phyloP scores from a whole-genome alignment of 2,329 filamentous ascomycete species.

The Trichoderma lentiforme region DNA sequence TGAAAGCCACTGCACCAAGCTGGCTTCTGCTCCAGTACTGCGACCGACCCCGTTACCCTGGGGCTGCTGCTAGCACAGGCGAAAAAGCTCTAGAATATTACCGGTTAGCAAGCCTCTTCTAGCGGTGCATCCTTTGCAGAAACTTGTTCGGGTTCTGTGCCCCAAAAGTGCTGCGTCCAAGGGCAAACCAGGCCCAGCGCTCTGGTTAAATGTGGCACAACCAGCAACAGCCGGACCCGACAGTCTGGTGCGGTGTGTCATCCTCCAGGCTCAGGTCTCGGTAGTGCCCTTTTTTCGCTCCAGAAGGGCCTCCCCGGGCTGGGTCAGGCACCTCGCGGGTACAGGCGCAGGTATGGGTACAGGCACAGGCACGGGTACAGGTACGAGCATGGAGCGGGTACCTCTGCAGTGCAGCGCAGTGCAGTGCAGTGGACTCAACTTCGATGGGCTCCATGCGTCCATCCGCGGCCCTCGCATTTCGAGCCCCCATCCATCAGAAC shows the following conservation, averaged over 20 bases:
- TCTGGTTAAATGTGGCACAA: not conserved
- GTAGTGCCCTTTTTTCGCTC: not conserved
- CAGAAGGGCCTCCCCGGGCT: not conserved
- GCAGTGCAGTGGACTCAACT: not conserved
- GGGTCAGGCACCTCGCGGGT: not conserved
- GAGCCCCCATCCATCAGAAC: not conserved
- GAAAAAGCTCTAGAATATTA: not conserved
- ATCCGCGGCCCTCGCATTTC: too few relatives aligned
- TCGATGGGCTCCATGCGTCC: not conserved
- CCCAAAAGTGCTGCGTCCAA: not conserved
- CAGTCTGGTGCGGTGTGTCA: constrained; percentile 17
- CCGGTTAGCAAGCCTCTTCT: not conserved
- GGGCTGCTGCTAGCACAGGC: not conserved
- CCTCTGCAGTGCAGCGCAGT: not conserved
- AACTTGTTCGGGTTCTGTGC: not conserved
- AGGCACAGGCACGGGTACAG: not conserved
- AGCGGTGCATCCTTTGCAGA: not conserved
- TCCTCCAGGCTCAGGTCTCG: constrained; percentile 2
- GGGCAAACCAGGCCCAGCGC: not conserved
- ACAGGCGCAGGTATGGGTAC: not conserved
- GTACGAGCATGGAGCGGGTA: not conserved
- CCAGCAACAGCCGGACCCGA: constrained; percentile 15
- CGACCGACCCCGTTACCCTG: not conserved
- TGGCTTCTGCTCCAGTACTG: not conserved
- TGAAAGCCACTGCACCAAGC: not conserved